Conservation (phyloP, 2,329 filamentous ascomycete species). For the Metarhizium rileyi region DNA sequence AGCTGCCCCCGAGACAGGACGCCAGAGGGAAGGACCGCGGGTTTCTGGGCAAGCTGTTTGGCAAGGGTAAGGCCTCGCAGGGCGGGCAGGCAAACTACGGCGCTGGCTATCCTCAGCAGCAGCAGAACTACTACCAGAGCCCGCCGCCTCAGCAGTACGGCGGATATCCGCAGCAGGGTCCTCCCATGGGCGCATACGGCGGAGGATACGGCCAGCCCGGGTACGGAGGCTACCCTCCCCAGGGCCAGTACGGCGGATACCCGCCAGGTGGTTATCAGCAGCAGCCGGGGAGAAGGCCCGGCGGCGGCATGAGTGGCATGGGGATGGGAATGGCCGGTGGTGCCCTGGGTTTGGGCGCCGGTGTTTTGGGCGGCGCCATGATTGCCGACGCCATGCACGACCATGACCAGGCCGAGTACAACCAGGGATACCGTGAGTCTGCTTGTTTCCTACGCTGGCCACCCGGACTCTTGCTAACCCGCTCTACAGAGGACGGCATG, state of each 20-base stretch:
- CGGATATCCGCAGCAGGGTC: slow-evolving; percentile 6
- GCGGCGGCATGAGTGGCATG: slow-evolving; percentile 22
- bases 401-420: slow-evolving; percentile 46
- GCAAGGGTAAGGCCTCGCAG: slow-evolving; percentile 28
- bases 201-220: slow-evolving; percentile 8
- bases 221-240: slow-evolving; percentile 21
- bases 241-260: slow-evolving; percentile 14
- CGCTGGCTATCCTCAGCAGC: slow-evolving; percentile 9
- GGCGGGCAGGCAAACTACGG: slow-evolving; percentile 21
- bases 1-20: slow-evolving; percentile 32
- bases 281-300: slow-evolving; percentile 30
- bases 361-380: slow-evolving; percentile 68
- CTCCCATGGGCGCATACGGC: slow-evolving; percentile 3
- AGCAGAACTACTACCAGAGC: slow-evolving; percentile 20
- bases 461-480: slow-evolving; percentile 9
- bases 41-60: slow-evolving; percentile 42
- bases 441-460: background rate
- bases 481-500: slow-evolving; percentile 19
- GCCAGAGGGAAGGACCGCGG: slow-evolving; percentile 30
- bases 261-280: slow-evolving; percentile 19
- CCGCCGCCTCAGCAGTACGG: slow-evolving; percentile 7
- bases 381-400: slow-evolving; percentile 59
- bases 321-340: slow-evolving; percentile 61
- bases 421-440: slow-evolving; percentile 32
- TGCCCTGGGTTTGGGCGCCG: slow-evolving; percentile 71